Conservation (phyloP, 352 stramenopile genomes). For the Phytophthora meadii region DNA sequence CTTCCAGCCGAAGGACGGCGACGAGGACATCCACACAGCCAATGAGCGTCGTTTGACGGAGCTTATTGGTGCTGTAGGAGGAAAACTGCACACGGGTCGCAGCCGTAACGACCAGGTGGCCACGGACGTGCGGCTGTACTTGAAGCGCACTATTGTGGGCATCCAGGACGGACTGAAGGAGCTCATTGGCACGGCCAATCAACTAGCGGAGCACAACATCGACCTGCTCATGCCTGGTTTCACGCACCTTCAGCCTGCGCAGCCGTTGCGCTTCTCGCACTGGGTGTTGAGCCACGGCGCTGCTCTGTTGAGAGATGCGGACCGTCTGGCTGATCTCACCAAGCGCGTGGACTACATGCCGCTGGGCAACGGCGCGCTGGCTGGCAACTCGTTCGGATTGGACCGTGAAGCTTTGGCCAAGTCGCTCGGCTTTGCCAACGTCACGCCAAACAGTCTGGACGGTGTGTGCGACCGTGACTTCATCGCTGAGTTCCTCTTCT, state of each 20-base stretch:
- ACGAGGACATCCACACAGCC: constrained; percentile 99
- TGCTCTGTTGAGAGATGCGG: constrained; percentile 93
- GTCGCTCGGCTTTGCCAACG: constrained; percentile 94
- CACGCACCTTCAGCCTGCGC: constrained; percentile 98
- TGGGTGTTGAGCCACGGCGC: constrained; percentile 97
- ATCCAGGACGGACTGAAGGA: constrained; percentile 89
- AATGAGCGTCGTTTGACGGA: constrained; percentile 99
- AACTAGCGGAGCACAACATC: constrained; percentile 92
- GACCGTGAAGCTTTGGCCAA: constrained; percentile 94
- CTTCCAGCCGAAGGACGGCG: constrained; percentile 92
- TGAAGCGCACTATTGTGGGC: constrained; percentile 77
- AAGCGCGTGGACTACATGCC: constrained; percentile 96
- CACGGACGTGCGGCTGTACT: constrained; percentile 97
- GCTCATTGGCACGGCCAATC: constrained; percentile 89
- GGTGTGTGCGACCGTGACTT: constrained; percentile 99
- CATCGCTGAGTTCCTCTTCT: constrained; percentile 99
- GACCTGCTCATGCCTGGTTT: constrained; percentile 98
- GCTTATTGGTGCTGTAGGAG: constrained; percentile 95
- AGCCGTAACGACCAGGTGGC: constrained; percentile 98
- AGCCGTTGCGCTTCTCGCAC: constrained; percentile 98
- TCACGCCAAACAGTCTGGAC: constrained; percentile 97
- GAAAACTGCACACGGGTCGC: constrained; percentile 97
- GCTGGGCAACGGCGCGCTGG: constrained; percentile 96
- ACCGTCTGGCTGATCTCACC: constrained; percentile 94
- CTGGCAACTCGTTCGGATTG: constrained; percentile 98